Evolutionary conservation across 805 yeast genomes (phyloP), one percentile per base, ranked within the genome.

Genomic region (Soucietia sequanensis): DNA sequence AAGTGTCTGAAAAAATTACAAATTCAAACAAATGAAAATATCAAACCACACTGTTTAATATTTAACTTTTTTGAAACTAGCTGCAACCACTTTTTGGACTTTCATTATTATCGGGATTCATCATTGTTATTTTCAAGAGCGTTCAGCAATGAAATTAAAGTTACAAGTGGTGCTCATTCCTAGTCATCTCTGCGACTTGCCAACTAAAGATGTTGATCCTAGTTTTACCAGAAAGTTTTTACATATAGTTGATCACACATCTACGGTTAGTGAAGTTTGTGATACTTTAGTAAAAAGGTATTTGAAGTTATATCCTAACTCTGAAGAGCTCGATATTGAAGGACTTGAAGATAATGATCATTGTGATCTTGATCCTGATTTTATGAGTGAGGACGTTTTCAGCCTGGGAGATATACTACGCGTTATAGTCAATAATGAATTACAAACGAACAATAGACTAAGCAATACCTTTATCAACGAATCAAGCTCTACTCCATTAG

Each of bases 281-380:
- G 57, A 64, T 4, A 87, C 80, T 36, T 70, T 85, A 15, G 52
- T 63, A n/a, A 55, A 54, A 5, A 69, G 87, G 39, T 81, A 78
- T 50, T 54, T 64, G 22, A 79, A 76, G 50, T 62, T 85, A 34
- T 86, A 86, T 43, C 93, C 93, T 0, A 68, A 68, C 15, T 80
- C 74, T 31, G 76, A 70, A 5, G 70, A 72, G 1, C 54, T 84
- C 13, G 66, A 67, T 5, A 75, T 86, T 26, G 60, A 70, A n/a
- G 73, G 75, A 33, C 58, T 86, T 4, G 95, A 85, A 50, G 91
- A 85, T 54, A 57, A 56, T 27, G 73, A 77, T 39, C 72, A 72
- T 37, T 84, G 90, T 46, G 95, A 86, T 52, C 60, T 86, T 37
- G 95, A 86, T 55, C 90, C 90, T 0, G 95, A 84, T 40, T 85